phyloP scores from a whole-genome alignment of 2,329 filamentous ascomycete species.

The Cytospora schulzeri region DNA sequence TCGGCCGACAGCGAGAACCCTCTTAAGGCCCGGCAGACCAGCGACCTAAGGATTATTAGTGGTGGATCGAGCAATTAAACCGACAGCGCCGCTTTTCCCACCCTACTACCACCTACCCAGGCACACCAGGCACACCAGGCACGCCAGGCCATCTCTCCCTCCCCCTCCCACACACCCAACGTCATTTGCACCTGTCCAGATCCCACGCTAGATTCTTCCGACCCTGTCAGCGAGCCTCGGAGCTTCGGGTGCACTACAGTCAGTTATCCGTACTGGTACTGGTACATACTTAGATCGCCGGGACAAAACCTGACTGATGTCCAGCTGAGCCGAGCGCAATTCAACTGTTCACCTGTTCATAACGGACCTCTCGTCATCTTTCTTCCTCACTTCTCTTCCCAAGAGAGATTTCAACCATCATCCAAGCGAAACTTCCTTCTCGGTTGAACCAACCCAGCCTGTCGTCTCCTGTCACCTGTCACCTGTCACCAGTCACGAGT shows the following conservation, averaged over 20 bases:
- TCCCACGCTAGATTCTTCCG: constrained; percentile 17
- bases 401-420: not conserved
- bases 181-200: not conserved
- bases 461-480: not conserved
- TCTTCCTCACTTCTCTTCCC: not conserved
- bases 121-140: not conserved
- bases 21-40: constrained; percentile 10
- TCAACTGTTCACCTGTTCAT: not conserved
- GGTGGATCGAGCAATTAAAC: constrained; percentile 28
- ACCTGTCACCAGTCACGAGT: not conserved
- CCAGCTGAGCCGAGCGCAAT: not conserved
- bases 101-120: constrained; percentile 21
- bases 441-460: not conserved
- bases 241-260: constrained; percentile 6
- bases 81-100: constrained; percentile 9
- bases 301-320: constrained; percentile 3
- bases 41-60: constrained; percentile 19
- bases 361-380: constrained; percentile 5
- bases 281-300: constrained; percentile 9
- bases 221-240: constrained; percentile 1
- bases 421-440: not conserved
- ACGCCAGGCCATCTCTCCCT: too few species aligned
- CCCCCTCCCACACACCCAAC: not conserved
- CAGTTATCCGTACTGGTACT: too few species aligned
- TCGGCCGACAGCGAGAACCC: constrained; percentile 9